Evolutionary conservation across 2,329 filamentous ascomycete species (phyloP).

Genomic region (Alternaria infectoria): DNA sequence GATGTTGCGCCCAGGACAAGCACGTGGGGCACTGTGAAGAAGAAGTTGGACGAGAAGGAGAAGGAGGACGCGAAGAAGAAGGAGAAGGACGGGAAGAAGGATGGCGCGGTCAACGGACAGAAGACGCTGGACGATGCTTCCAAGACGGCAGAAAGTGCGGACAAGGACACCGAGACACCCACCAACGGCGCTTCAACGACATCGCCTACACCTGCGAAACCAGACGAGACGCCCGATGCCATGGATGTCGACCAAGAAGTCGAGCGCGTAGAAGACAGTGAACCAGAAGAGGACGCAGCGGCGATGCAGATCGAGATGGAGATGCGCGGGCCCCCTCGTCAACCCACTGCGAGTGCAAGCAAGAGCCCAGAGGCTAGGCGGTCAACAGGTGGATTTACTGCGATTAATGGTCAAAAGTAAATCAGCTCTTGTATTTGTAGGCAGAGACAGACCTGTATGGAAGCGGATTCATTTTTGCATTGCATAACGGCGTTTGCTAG

Average conservation of each 20-base stretch:
- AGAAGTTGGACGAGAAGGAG: conserved; percentile 55
- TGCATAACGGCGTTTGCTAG: conserved; percentile 14
- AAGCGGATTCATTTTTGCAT: conserved; percentile 2
- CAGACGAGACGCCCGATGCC: conserved; percentile 8
- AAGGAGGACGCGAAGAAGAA: conserved; percentile 15
- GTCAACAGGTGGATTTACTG: conserved; percentile 37
- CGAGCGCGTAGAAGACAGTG: conserved; percentile 26
- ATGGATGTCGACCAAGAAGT: conserved; percentile 16
- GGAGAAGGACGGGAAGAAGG: conserved; percentile 7
- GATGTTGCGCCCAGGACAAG: conserved; percentile 89
- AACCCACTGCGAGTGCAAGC: conserved; percentile 1
- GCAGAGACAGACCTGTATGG: not conserved
- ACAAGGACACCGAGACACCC: not conserved
- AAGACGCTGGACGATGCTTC: not conserved
- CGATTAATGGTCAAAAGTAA: conserved; percentile 38
- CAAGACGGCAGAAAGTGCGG: not conserved
- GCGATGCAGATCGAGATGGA: conserved; percentile 51
- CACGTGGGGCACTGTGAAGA: conserved; percentile 80
- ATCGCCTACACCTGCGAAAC: not conserved
- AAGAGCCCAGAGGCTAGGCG: conserved; percentile 18
- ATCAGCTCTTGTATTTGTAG: not conserved
- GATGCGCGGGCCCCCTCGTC: conserved; percentile 40
- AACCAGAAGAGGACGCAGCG: conserved; percentile 37
- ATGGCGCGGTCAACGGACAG: not conserved
- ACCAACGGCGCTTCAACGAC: not conserved